Base-by-base conservation (phyloP, 2,329 filamentous ascomycete genomes). In the Apiospora marii region DNA sequence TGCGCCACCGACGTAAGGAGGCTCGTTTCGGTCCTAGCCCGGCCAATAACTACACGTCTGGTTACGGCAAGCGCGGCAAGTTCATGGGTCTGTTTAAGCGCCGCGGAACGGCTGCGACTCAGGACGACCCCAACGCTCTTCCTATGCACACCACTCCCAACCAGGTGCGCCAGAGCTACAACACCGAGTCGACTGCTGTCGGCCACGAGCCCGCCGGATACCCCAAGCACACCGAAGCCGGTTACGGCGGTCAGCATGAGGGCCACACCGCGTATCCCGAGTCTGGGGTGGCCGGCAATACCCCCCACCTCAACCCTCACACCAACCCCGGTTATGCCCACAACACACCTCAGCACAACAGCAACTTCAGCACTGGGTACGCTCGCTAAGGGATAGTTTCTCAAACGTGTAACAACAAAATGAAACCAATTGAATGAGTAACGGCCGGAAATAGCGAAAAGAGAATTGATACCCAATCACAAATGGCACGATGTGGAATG, bases 1-100 rank as follows among this genome's bases (percentile, higher is more conserved):
- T 89, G 77, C 90, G 91, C 73, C 87, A 93, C 82, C 92, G 93
- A 85, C 90, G 91, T 84, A 84, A 83, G 79, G 83, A 85, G 76
- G 74, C 79, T 73, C 79, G 81, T 46, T 82, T 83, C 74, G 84
- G 83, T 68, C 83, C 83, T 16, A 80, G 80, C 69, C 83, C 84
- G 3, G 81, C 78, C 69, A 85, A 84, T 78, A 80, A 81, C 78
- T 83, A 83, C 77, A 83, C 82, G 13, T 81, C 81, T 1, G 82
- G 82, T 48, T 81, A 80, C 72, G 82, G 77, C 64, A 73, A 61
- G n/a, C 73, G 77, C 22, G 67, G 75, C 43, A 80, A 81, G 24
- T 70, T 81, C 67, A 79, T 83, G 67, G 77, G 81, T 61, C 78
- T 79, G 46, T 82, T 81, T 76, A 77, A 80, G 72, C 77, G 78